Conservation (phyloP, 805 yeast species). For the Helenozyma rhizophorensis region DNA sequence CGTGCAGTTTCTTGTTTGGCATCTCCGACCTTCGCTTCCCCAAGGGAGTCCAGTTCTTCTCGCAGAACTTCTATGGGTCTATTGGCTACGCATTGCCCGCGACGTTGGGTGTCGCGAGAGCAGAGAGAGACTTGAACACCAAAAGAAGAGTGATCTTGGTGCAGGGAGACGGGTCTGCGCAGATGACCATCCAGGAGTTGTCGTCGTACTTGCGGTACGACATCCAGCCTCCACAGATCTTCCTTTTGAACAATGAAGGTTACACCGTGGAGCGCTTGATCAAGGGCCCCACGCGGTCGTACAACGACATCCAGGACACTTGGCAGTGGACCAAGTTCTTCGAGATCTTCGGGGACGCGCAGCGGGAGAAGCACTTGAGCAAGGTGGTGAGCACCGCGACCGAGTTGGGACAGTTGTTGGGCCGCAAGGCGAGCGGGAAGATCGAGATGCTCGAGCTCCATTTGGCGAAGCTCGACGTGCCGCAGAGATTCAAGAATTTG, state of each 20-base stretch:
- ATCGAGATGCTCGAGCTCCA: slow-evolving; percentile 23
- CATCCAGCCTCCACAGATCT: slow-evolving; percentile 57
- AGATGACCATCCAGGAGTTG: slow-evolving; percentile 87
- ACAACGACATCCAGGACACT: slow-evolving; percentile 75
- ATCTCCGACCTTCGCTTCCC: slow-evolving; percentile 66
- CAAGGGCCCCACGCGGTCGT: slow-evolving; percentile 68
- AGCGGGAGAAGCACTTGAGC: slow-evolving; percentile 19
- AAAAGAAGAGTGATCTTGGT: slow-evolving; percentile 60
- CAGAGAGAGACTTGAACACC: slow-evolving; percentile 50
- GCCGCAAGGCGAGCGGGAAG: slow-evolving; percentile 13
- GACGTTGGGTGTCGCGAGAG: slow-evolving; percentile 76
- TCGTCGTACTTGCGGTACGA: slow-evolving; percentile 57
- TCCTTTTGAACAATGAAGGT: slow-evolving; percentile 79
- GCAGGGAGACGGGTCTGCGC: slow-evolving; percentile 94
- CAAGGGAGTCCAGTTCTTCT: slow-evolving; percentile 42
- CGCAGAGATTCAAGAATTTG: slow-evolving; percentile 19
- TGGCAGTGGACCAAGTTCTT: slow-evolving; percentile 81
- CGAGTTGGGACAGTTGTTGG: slow-evolving; percentile 18
- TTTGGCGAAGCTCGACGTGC: slow-evolving; percentile 25
- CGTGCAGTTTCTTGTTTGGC: slow-evolving; percentile 81
- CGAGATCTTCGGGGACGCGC: slow-evolving; percentile 55
- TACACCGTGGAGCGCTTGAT: slow-evolving; percentile 88
- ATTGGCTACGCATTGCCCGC: slow-evolving; percentile 90
- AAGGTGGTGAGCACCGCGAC: slow-evolving; percentile 14
- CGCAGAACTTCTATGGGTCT: slow-evolving; percentile 77